These are phyloP conservation scores for Spatholobus suberectus DNA, from an alignment of 306 rosid genomes.

Conservation along the genomic window DNA sequence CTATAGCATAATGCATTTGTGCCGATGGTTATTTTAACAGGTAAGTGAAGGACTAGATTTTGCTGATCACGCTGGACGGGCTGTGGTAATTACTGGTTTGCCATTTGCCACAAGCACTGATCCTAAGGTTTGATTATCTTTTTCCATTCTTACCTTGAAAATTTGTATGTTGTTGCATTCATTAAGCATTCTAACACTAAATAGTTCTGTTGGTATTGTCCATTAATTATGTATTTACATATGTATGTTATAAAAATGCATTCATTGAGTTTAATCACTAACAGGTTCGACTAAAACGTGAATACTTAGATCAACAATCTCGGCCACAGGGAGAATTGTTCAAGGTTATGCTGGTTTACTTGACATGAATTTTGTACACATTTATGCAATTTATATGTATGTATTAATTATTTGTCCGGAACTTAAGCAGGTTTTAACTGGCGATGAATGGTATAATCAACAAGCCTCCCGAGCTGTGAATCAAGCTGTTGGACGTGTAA, in stretches of 20 bases:
- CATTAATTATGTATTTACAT: slow-evolving; percentile 1
- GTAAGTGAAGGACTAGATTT: slow-evolving; percentile 98
- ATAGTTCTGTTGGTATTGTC: slow-evolving; percentile 14
- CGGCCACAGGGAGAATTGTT: slow-evolving; percentile 48
- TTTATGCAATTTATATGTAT: background rate
- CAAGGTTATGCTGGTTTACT: slow-evolving; percentile 57
- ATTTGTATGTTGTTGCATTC: slow-evolving; percentile 30
- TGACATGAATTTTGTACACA: slow-evolving; percentile 20
- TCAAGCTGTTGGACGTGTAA: slow-evolving; percentile 98
- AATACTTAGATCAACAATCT: slow-evolving; percentile 75
- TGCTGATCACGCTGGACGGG: slow-evolving; percentile 97
- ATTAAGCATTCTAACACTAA: slow-evolving; percentile 6
- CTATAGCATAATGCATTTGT: slow-evolving; percentile 20
- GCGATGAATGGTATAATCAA: slow-evolving; percentile 96
- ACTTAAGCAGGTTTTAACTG: slow-evolving; percentile 61
- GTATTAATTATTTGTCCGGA: slow-evolving; percentile 25
- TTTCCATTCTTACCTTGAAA: background rate
- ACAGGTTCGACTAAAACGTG: slow-evolving; percentile 96
- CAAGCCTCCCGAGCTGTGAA: slow-evolving; percentile 97
- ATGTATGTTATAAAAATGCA: slow-evolving; percentile 33
- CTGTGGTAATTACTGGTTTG: slow-evolving; percentile 89
- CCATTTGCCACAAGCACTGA: slow-evolving; percentile 87
- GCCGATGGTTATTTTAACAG: slow-evolving; percentile 52
- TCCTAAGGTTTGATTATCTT: slow-evolving; percentile 73
- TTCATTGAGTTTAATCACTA: slow-evolving; percentile 34